phyloP scores from a whole-genome alignment of 352 stramenopile species.

The Thalassiosira livingstoniorum region DNA sequence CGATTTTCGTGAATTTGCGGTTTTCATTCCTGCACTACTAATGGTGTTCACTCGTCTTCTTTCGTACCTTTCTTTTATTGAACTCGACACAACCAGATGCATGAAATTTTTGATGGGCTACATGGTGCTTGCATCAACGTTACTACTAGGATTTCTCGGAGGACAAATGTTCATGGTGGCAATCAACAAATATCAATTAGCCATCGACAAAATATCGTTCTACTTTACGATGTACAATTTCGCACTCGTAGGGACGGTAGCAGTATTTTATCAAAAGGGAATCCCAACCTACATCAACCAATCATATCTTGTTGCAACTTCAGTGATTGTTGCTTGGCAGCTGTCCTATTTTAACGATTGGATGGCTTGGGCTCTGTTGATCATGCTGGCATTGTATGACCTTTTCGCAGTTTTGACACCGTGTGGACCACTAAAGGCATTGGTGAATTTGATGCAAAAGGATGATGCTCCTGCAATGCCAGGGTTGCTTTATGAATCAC shows the following conservation, averaged over 20 bases:
- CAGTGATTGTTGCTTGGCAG: conserved; percentile 96
- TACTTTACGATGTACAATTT: conserved; percentile 87
- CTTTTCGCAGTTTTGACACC: conserved; percentile 96
- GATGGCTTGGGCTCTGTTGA: conserved; percentile 87
- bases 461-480: conserved; percentile 86
- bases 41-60: too few species aligned
- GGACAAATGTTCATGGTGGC: conserved; percentile 76
- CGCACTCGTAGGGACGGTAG: conserved; percentile 78
- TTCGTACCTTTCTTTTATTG: too few species aligned
- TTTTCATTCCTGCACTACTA: too few species aligned
- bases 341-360: conserved; percentile 95
- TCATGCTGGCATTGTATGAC: conserved; percentile 94
- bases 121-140: conserved; percentile 82
- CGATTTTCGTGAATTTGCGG: too few species aligned
- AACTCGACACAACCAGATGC: conserved; percentile 64
- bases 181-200: conserved; percentile 82
- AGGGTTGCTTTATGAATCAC: conserved; percentile 94
- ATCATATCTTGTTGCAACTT: conserved; percentile 91
- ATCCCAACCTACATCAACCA: conserved; percentile 89
- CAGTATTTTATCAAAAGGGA: conserved; percentile 87
- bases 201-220: conserved; percentile 85
- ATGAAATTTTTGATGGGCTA: conserved; percentile 87
- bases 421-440: conserved; percentile 92
- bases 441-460: conserved; percentile 93
- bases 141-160: conserved; percentile 84